Evolutionary conservation across 2,329 filamentous ascomycete genomes (phyloP).

Genomic region (Coniochaeta prunicola): DNA sequence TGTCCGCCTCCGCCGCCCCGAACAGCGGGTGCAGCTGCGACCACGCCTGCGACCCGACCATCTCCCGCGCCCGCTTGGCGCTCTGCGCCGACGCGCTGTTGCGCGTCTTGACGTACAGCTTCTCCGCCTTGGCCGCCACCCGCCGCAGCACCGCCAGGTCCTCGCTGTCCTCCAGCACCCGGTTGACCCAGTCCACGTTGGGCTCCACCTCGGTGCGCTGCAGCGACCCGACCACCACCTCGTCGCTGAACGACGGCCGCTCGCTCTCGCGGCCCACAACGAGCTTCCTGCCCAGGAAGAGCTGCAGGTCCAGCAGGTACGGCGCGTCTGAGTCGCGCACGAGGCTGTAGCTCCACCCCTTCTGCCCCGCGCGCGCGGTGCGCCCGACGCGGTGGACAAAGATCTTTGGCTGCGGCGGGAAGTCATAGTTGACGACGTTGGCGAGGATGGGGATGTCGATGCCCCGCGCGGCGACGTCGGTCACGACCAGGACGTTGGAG

Average conservation of each 20-base stretch:
- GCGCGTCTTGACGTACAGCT: conserved; percentile 81
- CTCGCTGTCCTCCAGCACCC: conserved; percentile 64
- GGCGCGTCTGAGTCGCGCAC: conserved; percentile 82
- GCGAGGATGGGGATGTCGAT: conserved; percentile 95
- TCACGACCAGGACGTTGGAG: conserved; percentile 89
- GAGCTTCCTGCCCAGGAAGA: conserved; percentile 83
- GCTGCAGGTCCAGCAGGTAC: conserved; percentile 86
- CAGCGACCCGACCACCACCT: conserved; percentile 75
- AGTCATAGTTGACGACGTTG: conserved; percentile 98
- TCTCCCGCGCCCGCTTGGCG: conserved; percentile 75
- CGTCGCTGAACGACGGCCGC: conserved; percentile 65
- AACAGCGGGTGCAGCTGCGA: conserved; percentile 75
- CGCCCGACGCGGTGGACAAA: conserved; percentile 95
- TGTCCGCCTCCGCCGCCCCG: conserved; percentile 55
- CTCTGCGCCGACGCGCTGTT: conserved; percentile 88
- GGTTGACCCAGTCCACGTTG: conserved; percentile 76
- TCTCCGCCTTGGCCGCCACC: conserved; percentile 84
- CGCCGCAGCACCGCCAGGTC: conserved; percentile 65
- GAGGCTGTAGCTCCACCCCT: conserved; percentile 92
- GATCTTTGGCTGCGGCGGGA: conserved; percentile 92
- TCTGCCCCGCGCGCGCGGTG: conserved; percentile 86
- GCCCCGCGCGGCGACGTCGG: conserved; percentile 91
- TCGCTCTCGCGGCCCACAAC: conserved; percentile 63
- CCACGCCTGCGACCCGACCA: conserved; percentile 65
- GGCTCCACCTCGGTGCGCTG: conserved; percentile 66